A percentile compares a stretch with the other conserved stretches of the same genome.
Evolutionary conservation across 495 filamentous ascomycete genomes (phyloP).

Genomic region (Penicillium mononematosum): DNA sequence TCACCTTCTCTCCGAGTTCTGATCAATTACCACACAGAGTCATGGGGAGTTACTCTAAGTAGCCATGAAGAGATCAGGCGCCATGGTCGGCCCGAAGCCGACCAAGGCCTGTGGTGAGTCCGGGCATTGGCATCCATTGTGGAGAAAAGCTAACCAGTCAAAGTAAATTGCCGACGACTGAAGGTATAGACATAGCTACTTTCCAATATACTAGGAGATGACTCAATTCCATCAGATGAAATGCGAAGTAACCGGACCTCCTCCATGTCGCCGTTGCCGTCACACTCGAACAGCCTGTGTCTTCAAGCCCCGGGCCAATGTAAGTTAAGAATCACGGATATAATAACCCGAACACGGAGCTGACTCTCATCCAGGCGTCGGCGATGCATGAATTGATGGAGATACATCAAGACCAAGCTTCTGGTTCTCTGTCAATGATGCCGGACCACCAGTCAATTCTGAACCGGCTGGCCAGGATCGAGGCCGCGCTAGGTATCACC

Average conservation of each 20-base stretch:
- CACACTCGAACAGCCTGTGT: conserved; percentile 35
- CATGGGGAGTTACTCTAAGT: conserved; percentile 3
- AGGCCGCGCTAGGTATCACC: conserved; percentile 34
- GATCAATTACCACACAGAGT: not conserved
- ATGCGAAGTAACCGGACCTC: conserved; percentile 40
- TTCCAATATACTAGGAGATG: too few relatives aligned
- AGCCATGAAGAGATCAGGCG: conserved; percentile 22
- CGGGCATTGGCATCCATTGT: not conserved
- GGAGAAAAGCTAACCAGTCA: conserved; percentile 15
- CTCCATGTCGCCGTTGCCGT: conserved; percentile 39
- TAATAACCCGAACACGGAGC: not conserved
- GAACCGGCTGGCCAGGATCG: conserved; percentile 38
- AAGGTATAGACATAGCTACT: conserved; percentile 27
- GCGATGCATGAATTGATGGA: conserved; percentile 27
- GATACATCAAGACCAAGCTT: conserved; percentile 8
- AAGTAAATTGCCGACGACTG: conserved; percentile 42
- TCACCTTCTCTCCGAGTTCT: not conserved
- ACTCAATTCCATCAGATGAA: conserved; percentile 32
- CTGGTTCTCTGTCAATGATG: conserved; percentile 4
- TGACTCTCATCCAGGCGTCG: conserved; percentile 29
- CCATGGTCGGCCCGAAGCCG: conserved; percentile 31
- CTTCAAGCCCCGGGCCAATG: conserved; percentile 45
- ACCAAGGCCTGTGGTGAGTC: conserved; percentile 44
- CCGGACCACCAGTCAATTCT: conserved; percentile 32
- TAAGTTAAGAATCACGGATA: conserved; percentile 14